Conservation (phyloP, 1,284 basidiomycete genomes). For the Xerocomus nothofagi region DNA sequence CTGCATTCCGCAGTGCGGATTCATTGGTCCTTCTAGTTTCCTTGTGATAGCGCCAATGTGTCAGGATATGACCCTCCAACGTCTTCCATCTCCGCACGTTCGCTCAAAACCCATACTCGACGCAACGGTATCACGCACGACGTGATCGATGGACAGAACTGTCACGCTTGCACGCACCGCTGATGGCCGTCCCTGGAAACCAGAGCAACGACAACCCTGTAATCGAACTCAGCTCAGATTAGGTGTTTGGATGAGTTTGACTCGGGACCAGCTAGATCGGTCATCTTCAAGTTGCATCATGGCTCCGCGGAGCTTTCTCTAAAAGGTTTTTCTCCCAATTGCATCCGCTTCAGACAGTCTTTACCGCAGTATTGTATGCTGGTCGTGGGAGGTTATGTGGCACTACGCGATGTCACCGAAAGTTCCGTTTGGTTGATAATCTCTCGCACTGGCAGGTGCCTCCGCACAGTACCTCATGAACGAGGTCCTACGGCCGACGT, state of each 20-base stretch:
- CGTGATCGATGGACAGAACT: conserved; percentile 23
- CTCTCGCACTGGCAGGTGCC: no score
- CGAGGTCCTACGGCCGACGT: no score
- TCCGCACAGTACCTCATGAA: no score
- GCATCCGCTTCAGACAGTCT: no score
- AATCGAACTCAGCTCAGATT: conserved; percentile 8
- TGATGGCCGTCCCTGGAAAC: conserved; percentile 5
- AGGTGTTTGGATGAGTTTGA: conserved; percentile 1
- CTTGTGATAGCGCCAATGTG: conserved; percentile 22
- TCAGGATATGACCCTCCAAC: conserved; percentile 15
- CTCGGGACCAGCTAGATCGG: no score
- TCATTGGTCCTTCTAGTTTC: conserved; percentile 10
- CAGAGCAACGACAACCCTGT: conserved; percentile 16
- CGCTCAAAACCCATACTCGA: conserved; percentile 17
- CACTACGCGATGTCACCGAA: no score
- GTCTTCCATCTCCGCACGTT: conserved; percentile 14
- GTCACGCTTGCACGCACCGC: conserved; percentile 14
- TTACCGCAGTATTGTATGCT: no score
- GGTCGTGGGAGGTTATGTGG: no score
- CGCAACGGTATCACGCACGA: conserved; percentile 17
- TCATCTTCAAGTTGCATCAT: no score
- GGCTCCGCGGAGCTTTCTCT: no score
- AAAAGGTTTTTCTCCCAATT: no score
- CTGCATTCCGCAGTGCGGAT: not conserved
- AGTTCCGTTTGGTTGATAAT: no score